Percentiles rank a stretch among this genome's conserved stretches.
These are phyloP conservation scores for Fraxinus anomala DNA, from an alignment of 257 asterid genomes.

Conservation along the genomic window DNA sequence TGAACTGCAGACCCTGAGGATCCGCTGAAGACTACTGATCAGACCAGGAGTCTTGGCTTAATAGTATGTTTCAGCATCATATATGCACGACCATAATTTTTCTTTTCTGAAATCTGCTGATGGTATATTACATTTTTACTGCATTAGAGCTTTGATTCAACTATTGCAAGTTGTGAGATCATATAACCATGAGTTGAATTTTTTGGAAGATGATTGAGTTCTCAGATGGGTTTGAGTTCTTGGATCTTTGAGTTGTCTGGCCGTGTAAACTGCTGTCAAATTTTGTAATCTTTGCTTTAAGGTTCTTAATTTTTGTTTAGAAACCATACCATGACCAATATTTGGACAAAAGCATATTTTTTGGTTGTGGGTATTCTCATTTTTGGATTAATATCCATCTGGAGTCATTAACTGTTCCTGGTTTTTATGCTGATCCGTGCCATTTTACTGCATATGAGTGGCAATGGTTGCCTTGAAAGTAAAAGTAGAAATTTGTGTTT, in stretches of 20 bases:
- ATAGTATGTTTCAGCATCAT: slow-evolving; percentile 52
- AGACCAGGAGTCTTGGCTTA: slow-evolving; percentile 88
- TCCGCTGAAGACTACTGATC: slow-evolving; percentile 95
- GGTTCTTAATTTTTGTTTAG: neutral
- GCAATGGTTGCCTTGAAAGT: neutral
- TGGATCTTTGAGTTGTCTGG: neutral
- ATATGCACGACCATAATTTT: neutral
- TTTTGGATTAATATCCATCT: no score
- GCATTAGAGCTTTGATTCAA: slow-evolving; percentile 2
- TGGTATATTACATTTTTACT: neutral
- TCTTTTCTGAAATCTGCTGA: no score
- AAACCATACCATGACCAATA: neutral
- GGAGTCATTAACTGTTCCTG: neutral
- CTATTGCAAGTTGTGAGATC: neutral
- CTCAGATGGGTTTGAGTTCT: neutral
- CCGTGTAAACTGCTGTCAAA: neutral
- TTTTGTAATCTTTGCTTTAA: neutral
- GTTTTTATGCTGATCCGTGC: neutral
- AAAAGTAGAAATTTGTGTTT: neutral
- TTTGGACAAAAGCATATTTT: neutral
- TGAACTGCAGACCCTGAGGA: slow-evolving; percentile 78
- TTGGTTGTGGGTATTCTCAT: neutral
- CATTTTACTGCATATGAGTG: neutral
- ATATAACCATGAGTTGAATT: neutral
- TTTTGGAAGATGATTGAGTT: neutral